Base-by-base conservation (phyloP, 164 flowering plant species). In the Magnolia officinalis region DNA sequence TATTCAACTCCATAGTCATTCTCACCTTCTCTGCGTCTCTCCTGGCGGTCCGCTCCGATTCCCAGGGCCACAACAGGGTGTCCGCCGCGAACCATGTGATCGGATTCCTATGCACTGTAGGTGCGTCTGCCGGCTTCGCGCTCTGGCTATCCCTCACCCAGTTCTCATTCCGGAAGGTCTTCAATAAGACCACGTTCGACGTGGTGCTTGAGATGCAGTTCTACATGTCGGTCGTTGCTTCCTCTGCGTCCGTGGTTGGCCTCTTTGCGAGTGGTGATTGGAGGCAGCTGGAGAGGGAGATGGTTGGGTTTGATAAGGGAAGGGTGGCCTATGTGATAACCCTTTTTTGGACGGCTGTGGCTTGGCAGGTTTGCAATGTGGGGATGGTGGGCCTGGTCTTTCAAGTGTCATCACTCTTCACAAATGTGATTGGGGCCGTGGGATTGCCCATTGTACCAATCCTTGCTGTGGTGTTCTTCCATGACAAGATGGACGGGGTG, bases 261-360 rank as follows among this genome's bases (percentile, higher is more conserved):
- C 78, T 82, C n/a, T 79, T 79, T 66, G 80, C 74, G 16, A 82
- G 84, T 72, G 84, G 82, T 14, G 82, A 82, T 52, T 82, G 84
- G 84, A 76, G 63, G 9, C 24, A 50, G 11, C 58, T 79, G 71
- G 50, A 24, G 19, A 64, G 79, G 69, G 79, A 80, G 63, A 75
- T 76, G 4, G 37, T 37, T 24, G 79, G 31, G 6, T 75, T 45
- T 11, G 72, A 45, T 2, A 24, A 71, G 5, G 80, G 83, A 6
- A 74, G 70, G 59, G 59, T 70, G 21, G 70, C 63, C 26, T 78
- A 77, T 63, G 59, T 74, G 51, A 49, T 75, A 70, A 74, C 79
- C 2, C 4, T 78, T 49, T 58, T 71, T 4, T 26, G 72, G n/a
- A 63, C 63, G 23, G 78, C 76, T 23, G 70, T 78, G 10, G 4